Evolutionary conservation across 2,329 filamentous ascomycete genomes (phyloP).

Genomic region (Zalaria obscura): DNA sequence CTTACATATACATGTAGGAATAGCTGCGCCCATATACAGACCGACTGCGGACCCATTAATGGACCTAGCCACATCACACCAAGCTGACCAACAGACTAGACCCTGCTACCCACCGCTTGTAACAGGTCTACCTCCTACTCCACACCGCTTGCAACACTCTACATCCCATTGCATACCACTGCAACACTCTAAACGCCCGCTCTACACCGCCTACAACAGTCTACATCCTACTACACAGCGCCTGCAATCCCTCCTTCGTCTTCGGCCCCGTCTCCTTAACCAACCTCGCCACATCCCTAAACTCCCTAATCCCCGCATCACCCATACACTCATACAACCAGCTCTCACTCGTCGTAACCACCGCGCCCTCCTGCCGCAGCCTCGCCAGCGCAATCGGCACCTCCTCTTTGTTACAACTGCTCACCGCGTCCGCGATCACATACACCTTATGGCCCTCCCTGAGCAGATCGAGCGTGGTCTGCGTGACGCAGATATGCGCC

Average conservation of each 20-base stretch:
- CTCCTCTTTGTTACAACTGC: conserved; percentile 73
- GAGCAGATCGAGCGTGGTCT: conserved; percentile 75
- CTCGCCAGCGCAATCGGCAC: conserved; percentile 64
- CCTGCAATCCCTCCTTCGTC: conserved; percentile 55
- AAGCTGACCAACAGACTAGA: no score
- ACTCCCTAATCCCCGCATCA: conserved; percentile 59
- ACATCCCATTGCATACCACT: no score
- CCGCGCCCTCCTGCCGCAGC: conserved; percentile 59
- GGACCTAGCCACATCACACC: no score
- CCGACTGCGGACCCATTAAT: no score
- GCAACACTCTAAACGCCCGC: no score
- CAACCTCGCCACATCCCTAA: conserved; percentile 57
- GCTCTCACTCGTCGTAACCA: conserved; percentile 78
- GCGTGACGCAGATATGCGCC: conserved; percentile 84
- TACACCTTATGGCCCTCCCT: conserved; percentile 67
- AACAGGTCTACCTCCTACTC: no score
- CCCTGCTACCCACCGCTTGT: no score
- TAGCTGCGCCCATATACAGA: no score
- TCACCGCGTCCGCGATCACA: conserved; percentile 77
- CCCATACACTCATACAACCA: conserved; percentile 81
- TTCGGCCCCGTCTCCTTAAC: conserved; percentile 64
- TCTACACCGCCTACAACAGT: no score
- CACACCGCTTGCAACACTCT: no score
- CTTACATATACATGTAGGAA: no score
- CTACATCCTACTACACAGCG: conserved; percentile 36